These are phyloP conservation scores for Vitis rupestris DNA, from an alignment of 164 flowering plant genomes.

Conservation along the genomic window DNA sequence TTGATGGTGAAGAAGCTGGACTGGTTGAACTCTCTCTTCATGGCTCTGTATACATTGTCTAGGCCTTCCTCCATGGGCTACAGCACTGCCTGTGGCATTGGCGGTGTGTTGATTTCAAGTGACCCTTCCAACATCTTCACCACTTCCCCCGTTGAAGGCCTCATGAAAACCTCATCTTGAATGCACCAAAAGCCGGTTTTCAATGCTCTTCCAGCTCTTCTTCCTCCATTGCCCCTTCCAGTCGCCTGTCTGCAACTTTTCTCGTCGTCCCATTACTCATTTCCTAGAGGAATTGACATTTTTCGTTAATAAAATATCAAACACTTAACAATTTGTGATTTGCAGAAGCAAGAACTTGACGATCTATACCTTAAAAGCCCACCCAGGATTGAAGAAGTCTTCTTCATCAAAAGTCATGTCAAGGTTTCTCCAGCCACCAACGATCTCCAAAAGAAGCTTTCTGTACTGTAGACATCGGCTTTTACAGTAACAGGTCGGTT, in stretches of 20 bases:
- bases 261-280: constrained; percentile 52
- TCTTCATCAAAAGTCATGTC: constrained; percentile 77
- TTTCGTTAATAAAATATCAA: too few relatives aligned
- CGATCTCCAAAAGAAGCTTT: constrained; percentile 88
- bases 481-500: constrained; percentile 89
- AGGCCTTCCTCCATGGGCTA: constrained; percentile 81
- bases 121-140: constrained; percentile 93
- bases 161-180: constrained; percentile 71
- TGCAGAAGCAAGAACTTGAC: background rate
- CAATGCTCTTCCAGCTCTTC: constrained; percentile 69
- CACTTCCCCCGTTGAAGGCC: constrained; percentile 94
- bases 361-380: constrained; percentile 75
- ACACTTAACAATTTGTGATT: too few relatives aligned
- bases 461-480: constrained; percentile 93
- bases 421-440: constrained; percentile 89
- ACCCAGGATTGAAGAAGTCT: constrained; percentile 85
- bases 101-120: constrained; percentile 54
- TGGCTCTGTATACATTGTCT: constrained; percentile 78
- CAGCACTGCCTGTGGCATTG: constrained; percentile 81
- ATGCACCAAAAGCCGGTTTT: constrained; percentile 93
- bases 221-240: constrained; percentile 59
- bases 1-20: constrained; percentile 42
- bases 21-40: constrained; percentile 64
- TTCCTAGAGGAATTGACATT: constrained; percentile 40
- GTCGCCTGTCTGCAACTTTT: constrained; percentile 58